phyloP scores from a whole-genome alignment of 2,329 filamentous ascomycete species.

The Trichocomaceae sp. region DNA sequence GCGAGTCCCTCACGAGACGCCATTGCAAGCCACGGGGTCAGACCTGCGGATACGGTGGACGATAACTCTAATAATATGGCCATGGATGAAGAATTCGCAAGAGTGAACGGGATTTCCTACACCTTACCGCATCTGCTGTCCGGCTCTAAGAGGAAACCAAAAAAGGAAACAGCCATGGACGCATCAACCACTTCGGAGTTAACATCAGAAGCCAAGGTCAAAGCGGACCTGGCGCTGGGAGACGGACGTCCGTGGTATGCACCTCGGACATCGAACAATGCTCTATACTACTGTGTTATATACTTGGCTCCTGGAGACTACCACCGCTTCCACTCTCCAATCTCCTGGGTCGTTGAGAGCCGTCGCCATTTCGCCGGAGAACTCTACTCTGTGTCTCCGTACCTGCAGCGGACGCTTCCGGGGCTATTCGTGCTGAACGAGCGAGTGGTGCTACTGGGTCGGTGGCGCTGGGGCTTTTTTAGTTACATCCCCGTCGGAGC shows the following conservation, averaged over 20 bases:
- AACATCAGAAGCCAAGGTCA: slow-evolving; percentile 73
- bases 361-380: slow-evolving; percentile 97
- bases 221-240: slow-evolving; percentile 71
- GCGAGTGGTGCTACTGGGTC: slow-evolving; percentile 82
- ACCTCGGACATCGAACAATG: slow-evolving; percentile 54
- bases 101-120: slow-evolving; percentile 91
- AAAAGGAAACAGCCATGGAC: slow-evolving; percentile 56
- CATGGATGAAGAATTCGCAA: slow-evolving; percentile 85
- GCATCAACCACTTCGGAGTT: slow-evolving; percentile 63
- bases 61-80: slow-evolving; percentile 59
- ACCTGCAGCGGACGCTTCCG: slow-evolving; percentile 84
- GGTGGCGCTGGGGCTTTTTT: slow-evolving; percentile 98
- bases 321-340: slow-evolving; percentile 94
- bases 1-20: slow-evolving; percentile 43
- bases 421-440: slow-evolving; percentile 96
- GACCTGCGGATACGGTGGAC: slow-evolving; percentile 23
- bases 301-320: slow-evolving; percentile 97
- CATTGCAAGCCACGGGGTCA: slow-evolving; percentile 29
- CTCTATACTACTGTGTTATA: slow-evolving; percentile 87
- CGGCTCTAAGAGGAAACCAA: slow-evolving; percentile 47
- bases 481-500: slow-evolving; percentile 91
- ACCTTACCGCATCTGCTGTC: slow-evolving; percentile 82
- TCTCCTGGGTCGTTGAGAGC: slow-evolving; percentile 89
- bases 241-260: slow-evolving; percentile 61
- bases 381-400: slow-evolving; percentile 89